Evolutionary conservation across 768 basidiomycete species (phyloP).

Genomic region (Ramaria sp.): DNA sequence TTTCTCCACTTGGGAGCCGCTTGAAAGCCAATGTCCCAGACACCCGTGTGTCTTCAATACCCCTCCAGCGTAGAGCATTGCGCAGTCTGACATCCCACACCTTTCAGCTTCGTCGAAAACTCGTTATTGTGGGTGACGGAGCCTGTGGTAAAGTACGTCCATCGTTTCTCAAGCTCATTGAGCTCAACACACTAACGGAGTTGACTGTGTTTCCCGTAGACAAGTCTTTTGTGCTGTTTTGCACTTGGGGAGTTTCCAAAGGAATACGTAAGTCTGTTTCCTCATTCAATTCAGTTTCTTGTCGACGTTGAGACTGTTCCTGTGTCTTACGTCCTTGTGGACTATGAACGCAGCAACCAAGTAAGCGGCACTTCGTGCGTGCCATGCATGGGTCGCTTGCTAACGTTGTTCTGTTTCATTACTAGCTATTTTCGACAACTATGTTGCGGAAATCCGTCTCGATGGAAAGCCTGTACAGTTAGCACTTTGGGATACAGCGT

Average conservation of each 20-base stretch:
- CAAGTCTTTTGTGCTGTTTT: conserved; percentile 82
- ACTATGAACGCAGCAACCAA: conserved; percentile 31
- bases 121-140: conserved; percentile 96
- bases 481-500: conserved; percentile 99
- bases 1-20: background rate
- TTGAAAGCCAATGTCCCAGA: conserved; percentile 2
- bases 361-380: conserved; percentile 19
- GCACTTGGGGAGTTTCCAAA: conserved; percentile 91
- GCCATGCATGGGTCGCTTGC: background rate
- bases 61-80: background rate
- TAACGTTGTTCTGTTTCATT: background rate
- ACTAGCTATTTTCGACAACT: conserved; percentile 93
- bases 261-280: conserved; percentile 67
- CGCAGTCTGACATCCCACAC: background rate
- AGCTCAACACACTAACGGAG: background rate
- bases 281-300: background rate
- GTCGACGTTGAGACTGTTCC: background rate
- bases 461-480: conserved; percentile 97
- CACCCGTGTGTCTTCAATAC: background rate
- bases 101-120: conserved; percentile 77
- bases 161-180: conserved; percentile 1
- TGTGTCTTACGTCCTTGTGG: conserved; percentile 12
- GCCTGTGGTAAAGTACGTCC: conserved; percentile 75
- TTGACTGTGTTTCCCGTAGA: conserved; percentile 22
- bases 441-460: conserved; percentile 94